Evolutionary conservation across 306 rosid genomes (phyloP).

Genomic region (Mimosa bimucronata): DNA sequence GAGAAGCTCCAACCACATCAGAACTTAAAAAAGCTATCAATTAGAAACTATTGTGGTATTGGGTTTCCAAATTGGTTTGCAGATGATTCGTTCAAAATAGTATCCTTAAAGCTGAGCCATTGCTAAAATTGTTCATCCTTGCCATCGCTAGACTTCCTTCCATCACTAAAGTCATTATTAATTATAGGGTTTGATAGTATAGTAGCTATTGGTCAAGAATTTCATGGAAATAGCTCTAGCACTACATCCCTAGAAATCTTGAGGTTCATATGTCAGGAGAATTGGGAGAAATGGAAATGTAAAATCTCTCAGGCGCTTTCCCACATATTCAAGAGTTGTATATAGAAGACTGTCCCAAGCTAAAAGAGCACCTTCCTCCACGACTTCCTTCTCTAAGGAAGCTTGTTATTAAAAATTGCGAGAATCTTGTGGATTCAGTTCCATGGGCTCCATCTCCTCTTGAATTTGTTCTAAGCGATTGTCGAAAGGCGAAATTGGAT

Average conservation of each 20-base stretch:
- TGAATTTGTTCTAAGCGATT: neutral
- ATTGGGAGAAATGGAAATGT: neutral
- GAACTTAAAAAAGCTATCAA: neutral
- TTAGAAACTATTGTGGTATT: neutral
- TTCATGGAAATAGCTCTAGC: neutral
- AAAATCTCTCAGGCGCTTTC: neutral
- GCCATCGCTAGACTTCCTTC: neutral
- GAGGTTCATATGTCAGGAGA: neutral
- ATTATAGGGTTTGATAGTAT: neutral
- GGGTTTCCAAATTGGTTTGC: neutral
- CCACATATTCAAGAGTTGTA: neutral
- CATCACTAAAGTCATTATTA: neutral
- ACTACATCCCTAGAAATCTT: conserved; percentile 4
- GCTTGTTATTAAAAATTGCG: neutral
- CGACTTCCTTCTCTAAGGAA: neutral
- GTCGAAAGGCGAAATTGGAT: neutral
- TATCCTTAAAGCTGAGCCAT: neutral
- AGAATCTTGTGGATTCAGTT: neutral
- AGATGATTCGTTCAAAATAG: neutral
- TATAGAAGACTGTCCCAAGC: neutral
- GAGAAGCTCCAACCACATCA: conserved; percentile 3
- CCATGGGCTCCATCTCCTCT: neutral
- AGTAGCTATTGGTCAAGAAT: conserved; percentile 2
- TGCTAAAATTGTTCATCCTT: neutral
- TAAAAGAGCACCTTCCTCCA: neutral